Evolutionary conservation across 495 filamentous ascomycete genomes (phyloP), one percentile per base, ranked within the genome.

Genomic region (Lasiosphaeria ovina): DNA sequence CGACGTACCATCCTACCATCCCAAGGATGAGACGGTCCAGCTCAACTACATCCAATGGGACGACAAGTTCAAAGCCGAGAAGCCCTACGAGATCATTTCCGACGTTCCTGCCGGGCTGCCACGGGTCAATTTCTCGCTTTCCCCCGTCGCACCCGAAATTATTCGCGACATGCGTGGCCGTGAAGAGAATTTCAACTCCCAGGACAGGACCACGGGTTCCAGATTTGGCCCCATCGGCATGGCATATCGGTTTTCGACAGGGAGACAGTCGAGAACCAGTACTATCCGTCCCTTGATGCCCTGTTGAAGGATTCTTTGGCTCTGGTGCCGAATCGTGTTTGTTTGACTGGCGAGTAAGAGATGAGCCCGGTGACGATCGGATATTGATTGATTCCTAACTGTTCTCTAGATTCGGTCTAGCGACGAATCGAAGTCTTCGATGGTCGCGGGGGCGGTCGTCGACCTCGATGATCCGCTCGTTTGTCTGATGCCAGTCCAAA

Each of bases 291-390:
- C 9, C 31, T 56, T 12, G 11, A 12, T 3, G 36, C 16, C 0
- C 32, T 56, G 1, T n/a, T 56, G 7, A 5, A 47, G 36, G 42
- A 34, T 17, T 3, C 31, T 45, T 35, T 54, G 6, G 54, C 31
- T 47, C 54, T 40, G 36, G 54, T 3, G 38, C 54, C 11, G 54
- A 56, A 40, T 17, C 34, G n/a, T 17, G 17, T 12, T 4, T 56
- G 3, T 56, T 56, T 56, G 54, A 56, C 54, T 56, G 54, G 54
- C 35, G 54, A 31, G 47, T 59, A n/a, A n/a, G n/a, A n/a, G n/a
- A n/a, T n/a, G n/a, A n/a, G n/a, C n/a, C n/a, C n/a, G n/a, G n/a
- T n/a, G n/a, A n/a, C n/a, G n/a, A n/a, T n/a, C n/a, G n/a, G n/a
- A n/a, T n/a, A n/a, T n/a, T n/a, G n/a, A n/a, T n/a, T n/a, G n/a